A percentile compares a stretch with the other conserved stretches of the same genome.
Evolutionary conservation across 108 stramenopile genomes (phyloP).

Genomic region (Stephanodiscus minutulus): DNA sequence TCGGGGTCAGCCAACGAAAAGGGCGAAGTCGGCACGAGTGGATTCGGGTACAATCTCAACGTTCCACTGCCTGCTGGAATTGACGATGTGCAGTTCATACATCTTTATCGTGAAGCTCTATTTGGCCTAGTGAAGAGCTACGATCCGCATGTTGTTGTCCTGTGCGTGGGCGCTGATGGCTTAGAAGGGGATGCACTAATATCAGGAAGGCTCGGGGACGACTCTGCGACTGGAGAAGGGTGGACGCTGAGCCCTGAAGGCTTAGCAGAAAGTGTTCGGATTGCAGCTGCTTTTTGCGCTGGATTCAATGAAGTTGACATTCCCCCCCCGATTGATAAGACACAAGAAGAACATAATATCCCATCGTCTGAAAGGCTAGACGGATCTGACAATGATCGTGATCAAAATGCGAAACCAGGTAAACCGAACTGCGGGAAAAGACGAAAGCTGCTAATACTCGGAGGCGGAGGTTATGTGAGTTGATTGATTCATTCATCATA

Average conservation of each 20-base stretch:
- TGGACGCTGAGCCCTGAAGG: slow-evolving; percentile 53
- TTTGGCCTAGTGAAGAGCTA: slow-evolving; percentile 34
- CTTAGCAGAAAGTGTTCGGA: slow-evolving; percentile 52
- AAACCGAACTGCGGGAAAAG: slow-evolving; percentile 15
- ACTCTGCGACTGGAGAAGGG: slow-evolving; percentile 39
- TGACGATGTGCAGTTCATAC: slow-evolving; percentile 33
- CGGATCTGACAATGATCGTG: not conserved
- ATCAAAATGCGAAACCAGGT: slow-evolving; percentile 10
- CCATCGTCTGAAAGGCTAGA: no score
- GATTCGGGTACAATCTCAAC: slow-evolving; percentile 57
- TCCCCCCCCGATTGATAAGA: not conserved
- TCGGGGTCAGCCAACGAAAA: slow-evolving; percentile 41
- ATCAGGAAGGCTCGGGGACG: slow-evolving; percentile 11
- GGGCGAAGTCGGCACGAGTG: slow-evolving; percentile 32
- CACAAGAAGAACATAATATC: not conserved
- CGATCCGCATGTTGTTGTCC: slow-evolving; percentile 45
- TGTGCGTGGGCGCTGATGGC: slow-evolving; percentile 62
- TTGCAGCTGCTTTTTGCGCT: slow-evolving; percentile 36
- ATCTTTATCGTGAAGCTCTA: slow-evolving; percentile 31
- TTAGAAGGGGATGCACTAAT: slow-evolving; percentile 52
- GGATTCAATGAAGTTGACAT: slow-evolving; percentile 32
- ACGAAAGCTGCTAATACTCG: slow-evolving; percentile 52
- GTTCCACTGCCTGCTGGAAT: slow-evolving; percentile 47
- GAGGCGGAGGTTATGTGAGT: slow-evolving; percentile 53
- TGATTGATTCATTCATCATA: not conserved